Percentiles rank a stretch among this genome's conserved stretches.
Evolutionary conservation across 805 yeast species (phyloP).

Genomic region (Starmerella khaoyaiensis): DNA sequence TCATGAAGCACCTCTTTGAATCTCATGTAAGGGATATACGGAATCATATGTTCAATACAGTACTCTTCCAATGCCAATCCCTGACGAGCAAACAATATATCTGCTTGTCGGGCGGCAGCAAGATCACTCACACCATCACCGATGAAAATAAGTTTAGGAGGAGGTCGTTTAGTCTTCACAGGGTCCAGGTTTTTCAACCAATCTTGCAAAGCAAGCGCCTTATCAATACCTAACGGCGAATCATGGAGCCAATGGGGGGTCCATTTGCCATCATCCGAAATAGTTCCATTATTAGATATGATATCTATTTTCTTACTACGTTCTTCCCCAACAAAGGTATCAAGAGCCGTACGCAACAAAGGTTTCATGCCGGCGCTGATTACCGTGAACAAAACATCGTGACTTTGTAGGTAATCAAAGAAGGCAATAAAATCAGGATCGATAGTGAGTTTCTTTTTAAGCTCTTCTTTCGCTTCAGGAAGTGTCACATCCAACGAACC

Average conservation of each 20-base stretch:
- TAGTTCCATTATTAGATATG: slow-evolving; percentile 32
- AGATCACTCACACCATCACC: slow-evolving; percentile 46
- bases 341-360: slow-evolving; percentile 32
- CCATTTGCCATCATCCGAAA: slow-evolving; percentile 32
- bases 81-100: slow-evolving; percentile 33
- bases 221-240: slow-evolving; percentile 34
- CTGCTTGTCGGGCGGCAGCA: slow-evolving; percentile 36
- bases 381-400: slow-evolving; percentile 32
- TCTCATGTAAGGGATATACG: slow-evolving; percentile 33
- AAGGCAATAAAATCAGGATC: slow-evolving; percentile 32
- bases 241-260: slow-evolving; percentile 34
- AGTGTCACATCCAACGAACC: slow-evolving; percentile 32
- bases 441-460: slow-evolving; percentile 28
- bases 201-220: slow-evolving; percentile 32
- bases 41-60: slow-evolving; percentile 31
- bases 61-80: slow-evolving; percentile 33
- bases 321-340: slow-evolving; percentile 31
- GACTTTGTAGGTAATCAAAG: slow-evolving; percentile 29
- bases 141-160: slow-evolving; percentile 39
- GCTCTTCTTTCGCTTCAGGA: slow-evolving; percentile 29
- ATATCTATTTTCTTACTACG: slow-evolving; percentile 29
- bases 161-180: slow-evolving; percentile 21
- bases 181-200: slow-evolving; percentile 21
- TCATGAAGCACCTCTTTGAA: slow-evolving; percentile 32
- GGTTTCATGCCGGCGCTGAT: slow-evolving; percentile 35